Evolutionary conservation across 768 basidiomycete genomes (phyloP).

Genomic region (Boletus vermiculosoides): DNA sequence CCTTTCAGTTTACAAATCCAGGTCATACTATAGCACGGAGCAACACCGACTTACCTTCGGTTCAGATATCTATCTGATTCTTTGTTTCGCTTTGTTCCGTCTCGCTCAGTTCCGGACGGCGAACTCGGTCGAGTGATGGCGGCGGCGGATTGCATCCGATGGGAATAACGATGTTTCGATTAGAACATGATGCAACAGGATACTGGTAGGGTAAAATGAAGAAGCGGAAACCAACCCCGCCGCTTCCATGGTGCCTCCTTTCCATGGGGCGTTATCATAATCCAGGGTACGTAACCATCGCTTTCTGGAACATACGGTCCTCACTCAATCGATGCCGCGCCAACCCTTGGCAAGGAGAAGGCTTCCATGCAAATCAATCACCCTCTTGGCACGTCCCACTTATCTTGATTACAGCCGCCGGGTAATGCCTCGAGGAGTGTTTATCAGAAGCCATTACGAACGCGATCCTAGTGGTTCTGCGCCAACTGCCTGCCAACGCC

Average conservation of each 20-base stretch:
- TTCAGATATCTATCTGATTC: background rate
- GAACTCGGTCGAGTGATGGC: slow-evolving; percentile 1
- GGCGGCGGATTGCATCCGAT: slow-evolving; percentile 10
- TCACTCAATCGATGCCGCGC: background rate
- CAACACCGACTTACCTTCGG: background rate
- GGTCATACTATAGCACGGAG: background rate
- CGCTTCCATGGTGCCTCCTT: background rate
- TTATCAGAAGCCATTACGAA: slow-evolving; percentile 15
- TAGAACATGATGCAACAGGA: slow-evolving; percentile 4
- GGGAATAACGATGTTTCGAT: slow-evolving; percentile 14
- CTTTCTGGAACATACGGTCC: background rate
- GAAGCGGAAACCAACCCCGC: background rate
- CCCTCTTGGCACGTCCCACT: slow-evolving; percentile 1
- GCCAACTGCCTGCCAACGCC: background rate
- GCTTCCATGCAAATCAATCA: slow-evolving; percentile 21
- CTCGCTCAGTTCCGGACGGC: slow-evolving; percentile 13
- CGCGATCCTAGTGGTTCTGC: background rate
- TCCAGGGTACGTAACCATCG: background rate
- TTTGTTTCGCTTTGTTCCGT: slow-evolving; percentile 7
- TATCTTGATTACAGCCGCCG: slow-evolving; percentile 6
- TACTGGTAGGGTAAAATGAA: slow-evolving; percentile 6
- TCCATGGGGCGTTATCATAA: background rate
- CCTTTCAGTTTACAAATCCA: background rate
- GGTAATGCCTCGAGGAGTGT: slow-evolving; percentile 7
- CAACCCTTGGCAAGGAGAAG: slow-evolving; percentile 8